Evolutionary conservation across 257 asterid genomes (phyloP), one percentile per base, ranked within the genome.

Genomic region (Gentiana macrophylla): DNA sequence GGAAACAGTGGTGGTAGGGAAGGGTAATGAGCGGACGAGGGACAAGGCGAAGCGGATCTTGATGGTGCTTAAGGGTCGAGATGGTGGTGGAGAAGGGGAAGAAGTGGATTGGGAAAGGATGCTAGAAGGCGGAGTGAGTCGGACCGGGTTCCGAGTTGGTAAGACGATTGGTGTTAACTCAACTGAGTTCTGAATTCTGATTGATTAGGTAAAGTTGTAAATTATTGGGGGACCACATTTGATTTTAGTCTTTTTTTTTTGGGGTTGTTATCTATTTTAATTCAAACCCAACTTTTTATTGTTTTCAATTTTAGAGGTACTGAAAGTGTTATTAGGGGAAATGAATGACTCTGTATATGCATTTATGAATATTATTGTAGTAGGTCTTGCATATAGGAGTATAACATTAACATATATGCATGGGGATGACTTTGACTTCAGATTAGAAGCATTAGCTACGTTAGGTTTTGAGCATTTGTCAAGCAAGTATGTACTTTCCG

Each of bases 51-150:
- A 68, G 74, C 62, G 77, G 70, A 67, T 87, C 37, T 37, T 87
- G 71, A 66, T 53, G 64, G 67, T 52, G 57, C 47, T 91, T 68
- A 67, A 82, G 9, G 81, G 65, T 53, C 65, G 79, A 65, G 72
- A 80, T 38, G 84, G 57, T 73, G 80, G 37, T 65, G 85, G 59
- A 56, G 84, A 75, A 0, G 74, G 46, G 15, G 90, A 65, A 43
- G 96, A 80, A 64, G 88, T 79, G 49, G 94, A 91, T 12, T 79
- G 94, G 95, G 98, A 84, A 35, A 84, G 78, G 24, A 83, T 78
- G 63, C 69, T 87, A 86, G 77, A 75, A 59, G 86, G 74, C 35
- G 83, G 89, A 45, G 71, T 77, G 77, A 75, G 70, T 67, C 81
- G 71, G 67, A 76, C 74, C 52, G 74, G 87, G 77, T 57, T 69